Evolutionary conservation across 73 alveolate genomes (phyloP), one percentile per base, ranked within the genome.

Genomic region (Stentor coeruleus): DNA sequence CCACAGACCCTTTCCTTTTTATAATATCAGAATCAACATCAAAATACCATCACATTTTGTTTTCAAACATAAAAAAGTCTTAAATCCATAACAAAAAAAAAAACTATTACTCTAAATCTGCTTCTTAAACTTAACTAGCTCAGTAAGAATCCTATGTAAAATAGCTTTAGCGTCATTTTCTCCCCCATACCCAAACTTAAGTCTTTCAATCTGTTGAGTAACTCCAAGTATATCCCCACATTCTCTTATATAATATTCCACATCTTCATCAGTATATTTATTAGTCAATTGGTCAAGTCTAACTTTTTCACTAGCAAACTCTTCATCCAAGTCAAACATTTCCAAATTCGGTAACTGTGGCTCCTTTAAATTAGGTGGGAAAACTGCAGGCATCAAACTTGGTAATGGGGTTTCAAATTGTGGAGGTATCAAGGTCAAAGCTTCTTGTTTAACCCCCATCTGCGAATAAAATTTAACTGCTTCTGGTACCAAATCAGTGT

Each of bases 341-440:
- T 98, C 99, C 36, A 98, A 91, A 57, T 85, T 90, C 41, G 99
- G 99, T 55, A 97, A 98, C 28, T 98, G 93, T 58, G 97, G 94
- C 59, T 98, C 99, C 86, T 94, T 94, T 37, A 95, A 85, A 66
- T 93, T 92, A 2, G 99, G 99, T 35, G 99, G 99, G 85, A 98
- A 98, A 14, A 95, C 99, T 57, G 99, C 98, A 36, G 98, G 95
- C 76, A 88, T 81, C 20, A 95, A 85, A 33, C 95, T 88, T n/a
- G 98, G 97, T 93, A 98, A 87, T 3, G 99, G 99, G 0, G 99
- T 95, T 89, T 98, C 99, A 89, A 98, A 98, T 75, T 91, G 93
- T 20, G 99, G 99, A 2, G 98, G 99, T 66, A 98, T 98, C 57
- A 98, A 93, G 35, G 99, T 90, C 38, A 98, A 87, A 31, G 95